Evolutionary conservation across 2,329 filamentous ascomycete species (phyloP).

Genomic region (Plectosphaerella plurivora): DNA sequence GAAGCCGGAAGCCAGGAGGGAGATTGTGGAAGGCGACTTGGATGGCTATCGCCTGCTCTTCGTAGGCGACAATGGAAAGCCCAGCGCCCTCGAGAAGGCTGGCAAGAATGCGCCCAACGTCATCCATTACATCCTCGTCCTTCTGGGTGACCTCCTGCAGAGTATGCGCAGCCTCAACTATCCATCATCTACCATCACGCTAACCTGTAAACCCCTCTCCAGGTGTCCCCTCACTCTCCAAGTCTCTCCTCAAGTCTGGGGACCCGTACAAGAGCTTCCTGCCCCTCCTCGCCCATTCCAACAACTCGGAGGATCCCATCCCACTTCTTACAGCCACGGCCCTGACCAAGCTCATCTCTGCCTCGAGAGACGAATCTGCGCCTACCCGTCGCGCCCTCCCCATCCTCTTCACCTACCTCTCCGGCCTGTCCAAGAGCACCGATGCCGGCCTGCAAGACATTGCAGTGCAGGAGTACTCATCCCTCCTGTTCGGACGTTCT

Average conservation of each 20-base stretch:
- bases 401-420: slow-evolving; percentile 80
- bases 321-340: slow-evolving; percentile 87
- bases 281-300: slow-evolving; percentile 75
- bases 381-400: slow-evolving; percentile 75
- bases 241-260: slow-evolving; percentile 68
- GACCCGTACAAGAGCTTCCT: slow-evolving; percentile 82
- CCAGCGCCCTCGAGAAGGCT: slow-evolving; percentile 76
- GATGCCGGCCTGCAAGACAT: slow-evolving; percentile 94
- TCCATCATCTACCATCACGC: not conserved
- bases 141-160: slow-evolving; percentile 75
- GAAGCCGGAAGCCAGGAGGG: slow-evolving; percentile 75
- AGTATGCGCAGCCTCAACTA: slow-evolving; percentile 4
- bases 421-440: slow-evolving; percentile 74
- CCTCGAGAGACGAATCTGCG: slow-evolving; percentile 56
- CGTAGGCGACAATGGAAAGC: slow-evolving; percentile 66
- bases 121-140: slow-evolving; percentile 88
- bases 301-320: slow-evolving; percentile 71
- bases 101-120: slow-evolving; percentile 77
- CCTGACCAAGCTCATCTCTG: slow-evolving; percentile 71
- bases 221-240: slow-evolving; percentile 78
- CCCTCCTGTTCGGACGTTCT: slow-evolving; percentile 69
- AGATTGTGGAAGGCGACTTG: slow-evolving; percentile 75
- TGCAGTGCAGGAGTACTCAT: slow-evolving; percentile 86
- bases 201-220: slow-evolving; percentile 6
- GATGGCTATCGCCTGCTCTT: slow-evolving; percentile 78